A percentile compares a stretch with the other conserved stretches of the same genome.
These are phyloP conservation scores for Penicillium herquei DNA, from an alignment of 495 filamentous ascomycete species.

Conservation along the genomic window DNA sequence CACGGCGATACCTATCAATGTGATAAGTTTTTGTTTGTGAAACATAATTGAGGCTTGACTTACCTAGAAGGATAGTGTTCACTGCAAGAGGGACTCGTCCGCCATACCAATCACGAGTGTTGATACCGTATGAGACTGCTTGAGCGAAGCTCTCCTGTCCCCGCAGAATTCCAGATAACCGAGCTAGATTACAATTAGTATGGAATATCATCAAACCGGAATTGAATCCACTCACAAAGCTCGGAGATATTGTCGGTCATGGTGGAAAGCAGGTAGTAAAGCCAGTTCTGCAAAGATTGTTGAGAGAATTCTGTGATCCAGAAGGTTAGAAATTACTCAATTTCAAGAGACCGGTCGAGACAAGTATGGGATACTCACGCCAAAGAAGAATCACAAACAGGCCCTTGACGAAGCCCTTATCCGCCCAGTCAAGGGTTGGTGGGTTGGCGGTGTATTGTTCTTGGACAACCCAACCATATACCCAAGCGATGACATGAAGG, in stretches of 20 bases:
- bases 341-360: not conserved
- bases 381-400: conserved; percentile 48
- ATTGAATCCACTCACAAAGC: conserved; percentile 35
- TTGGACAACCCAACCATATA: conserved; percentile 50
- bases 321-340: not conserved
- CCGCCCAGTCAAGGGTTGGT: conserved; percentile 42
- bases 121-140: conserved; percentile 59
- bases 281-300: conserved; percentile 48
- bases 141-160: conserved; percentile 62
- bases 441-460: conserved; percentile 44
- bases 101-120: conserved; percentile 44
- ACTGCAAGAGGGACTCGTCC: conserved; percentile 49
- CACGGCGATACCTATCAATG: not conserved
- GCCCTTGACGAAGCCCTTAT: conserved; percentile 42
- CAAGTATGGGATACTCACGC: conserved; percentile 17
- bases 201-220: conserved; percentile 5
- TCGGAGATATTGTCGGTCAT: conserved; percentile 56
- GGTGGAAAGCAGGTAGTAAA: conserved; percentile 60
- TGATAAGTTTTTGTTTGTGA: not conserved
- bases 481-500: conserved; percentile 44
- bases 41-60: not conserved
- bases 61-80: conserved; percentile 49
- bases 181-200: conserved; percentile 31
- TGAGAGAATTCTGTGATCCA: conserved; percentile 34
- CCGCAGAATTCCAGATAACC: conserved; percentile 56